These are phyloP conservation scores for Dacryopinax spathularia DNA, from an alignment of 768 basidiomycete species.

Conservation along the genomic window DNA sequence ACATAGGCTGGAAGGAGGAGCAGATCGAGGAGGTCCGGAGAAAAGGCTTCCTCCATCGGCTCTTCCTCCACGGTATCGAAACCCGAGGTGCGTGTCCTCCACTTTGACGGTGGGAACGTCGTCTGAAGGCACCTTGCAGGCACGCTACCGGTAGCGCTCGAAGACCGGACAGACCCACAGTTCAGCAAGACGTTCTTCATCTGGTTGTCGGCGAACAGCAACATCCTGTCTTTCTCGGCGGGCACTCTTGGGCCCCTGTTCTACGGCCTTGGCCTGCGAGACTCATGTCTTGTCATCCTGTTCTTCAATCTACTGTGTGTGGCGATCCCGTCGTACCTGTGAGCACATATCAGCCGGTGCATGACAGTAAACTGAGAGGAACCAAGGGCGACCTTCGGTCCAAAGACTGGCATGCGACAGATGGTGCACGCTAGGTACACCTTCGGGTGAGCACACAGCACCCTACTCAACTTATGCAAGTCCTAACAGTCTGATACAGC, in stretches of 20 bases:
- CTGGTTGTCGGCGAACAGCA: conserved; percentile 59
- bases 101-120: background rate
- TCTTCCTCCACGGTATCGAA: background rate
- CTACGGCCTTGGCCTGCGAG: conserved; percentile 46
- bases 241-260: conserved; percentile 53
- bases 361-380: background rate
- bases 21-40: background rate
- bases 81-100: background rate
- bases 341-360: conserved; percentile 19
- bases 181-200: conserved; percentile 54
- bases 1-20: background rate
- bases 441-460: conserved; percentile 35
- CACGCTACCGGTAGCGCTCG: conserved; percentile 38
- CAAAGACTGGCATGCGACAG: conserved; percentile 63
- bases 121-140: background rate
- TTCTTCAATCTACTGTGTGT: conserved; percentile 54
- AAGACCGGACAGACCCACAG: conserved; percentile 41
- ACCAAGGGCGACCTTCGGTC: conserved; percentile 52
- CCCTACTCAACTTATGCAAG: conserved; percentile 23
- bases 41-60: background rate
- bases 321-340: conserved; percentile 47
- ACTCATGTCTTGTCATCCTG: conserved; percentile 49
- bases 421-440: conserved; percentile 61
- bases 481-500: conserved; percentile 24
- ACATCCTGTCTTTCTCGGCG: conserved; percentile 50